Percentiles rank a stretch among this genome's conserved stretches.
These are phyloP conservation scores for Aegilops tauschii DNA, from an alignment of 176 grass and related monocot species.

Conservation along the genomic window DNA sequence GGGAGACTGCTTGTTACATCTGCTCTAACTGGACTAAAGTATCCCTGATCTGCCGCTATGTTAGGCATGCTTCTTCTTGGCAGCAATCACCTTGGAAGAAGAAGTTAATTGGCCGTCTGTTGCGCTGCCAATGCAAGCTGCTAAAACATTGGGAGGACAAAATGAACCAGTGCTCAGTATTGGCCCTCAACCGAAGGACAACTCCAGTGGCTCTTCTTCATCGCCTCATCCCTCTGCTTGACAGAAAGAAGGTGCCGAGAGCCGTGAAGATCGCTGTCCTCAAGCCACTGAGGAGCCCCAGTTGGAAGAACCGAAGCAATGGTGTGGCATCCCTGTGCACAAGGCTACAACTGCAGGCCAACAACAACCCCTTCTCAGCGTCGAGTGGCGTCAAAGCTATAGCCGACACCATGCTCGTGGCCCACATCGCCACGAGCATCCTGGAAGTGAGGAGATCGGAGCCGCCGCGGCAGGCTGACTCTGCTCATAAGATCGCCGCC, in stretches of 20 bases:
- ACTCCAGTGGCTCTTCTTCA: background rate
- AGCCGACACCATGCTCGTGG: background rate
- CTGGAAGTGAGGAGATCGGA: background rate
- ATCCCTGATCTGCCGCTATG: background rate
- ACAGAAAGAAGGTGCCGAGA: background rate
- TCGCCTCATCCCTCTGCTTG: background rate
- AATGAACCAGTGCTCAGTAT: background rate
- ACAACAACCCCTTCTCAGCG: background rate
- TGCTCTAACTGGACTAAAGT: slow-evolving; percentile 32
- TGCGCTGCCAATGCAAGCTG: no score
- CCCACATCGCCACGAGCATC: slow-evolving; percentile 19
- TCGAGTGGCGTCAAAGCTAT: background rate
- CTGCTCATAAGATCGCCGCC: background rate
- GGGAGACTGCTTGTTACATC: background rate
- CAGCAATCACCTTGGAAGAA: background rate
- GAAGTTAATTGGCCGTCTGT: background rate
- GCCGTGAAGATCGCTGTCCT: background rate
- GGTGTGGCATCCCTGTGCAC: background rate
- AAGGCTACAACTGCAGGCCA: background rate
- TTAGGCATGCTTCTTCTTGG: background rate
- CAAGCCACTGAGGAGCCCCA: background rate
- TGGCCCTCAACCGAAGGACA: background rate
- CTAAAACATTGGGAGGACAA: background rate
- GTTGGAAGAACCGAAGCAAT: background rate
- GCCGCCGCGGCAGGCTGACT: no score